Percentiles rank a stretch among this genome's conserved stretches.
These are phyloP conservation scores for Arctium lappa DNA, from an alignment of 129 eudicot species.

Conservation along the genomic window DNA sequence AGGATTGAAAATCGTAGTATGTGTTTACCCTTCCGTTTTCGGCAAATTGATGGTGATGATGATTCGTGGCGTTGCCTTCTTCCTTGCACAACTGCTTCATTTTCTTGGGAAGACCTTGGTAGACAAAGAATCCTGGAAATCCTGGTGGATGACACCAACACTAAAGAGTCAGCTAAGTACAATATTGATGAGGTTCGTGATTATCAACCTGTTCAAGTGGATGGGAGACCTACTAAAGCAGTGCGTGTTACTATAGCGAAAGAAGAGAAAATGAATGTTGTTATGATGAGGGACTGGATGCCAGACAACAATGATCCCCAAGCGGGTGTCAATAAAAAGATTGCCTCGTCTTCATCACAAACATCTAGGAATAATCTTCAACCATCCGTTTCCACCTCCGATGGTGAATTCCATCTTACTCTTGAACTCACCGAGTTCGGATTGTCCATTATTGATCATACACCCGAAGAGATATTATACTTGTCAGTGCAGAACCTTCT, in stretches of 20 bases:
- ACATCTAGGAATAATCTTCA: conserved; percentile 38
- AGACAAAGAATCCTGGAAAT: conserved; percentile 71
- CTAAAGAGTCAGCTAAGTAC: conserved; percentile 50
- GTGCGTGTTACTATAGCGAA: conserved; percentile 60
- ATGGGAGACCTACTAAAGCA: conserved; percentile 63
- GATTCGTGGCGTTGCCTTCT: conserved; percentile 79
- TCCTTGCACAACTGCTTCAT: conserved; percentile 79
- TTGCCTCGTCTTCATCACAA: conserved; percentile 35
- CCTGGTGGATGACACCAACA: conserved; percentile 57
- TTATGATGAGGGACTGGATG: conserved; percentile 82
- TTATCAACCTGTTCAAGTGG: conserved; percentile 56
- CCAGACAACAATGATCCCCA: conserved; percentile 45
- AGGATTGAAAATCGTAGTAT: conserved; percentile 95
- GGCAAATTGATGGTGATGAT: conserved; percentile 78
- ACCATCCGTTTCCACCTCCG: conserved; percentile 34
- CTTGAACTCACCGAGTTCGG: conserved; percentile 91
- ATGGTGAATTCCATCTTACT: conserved; percentile 78
- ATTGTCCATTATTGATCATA: conserved; percentile 87
- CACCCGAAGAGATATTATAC: conserved; percentile 97
- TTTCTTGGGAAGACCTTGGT: conserved; percentile 97
- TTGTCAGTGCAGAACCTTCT: conserved; percentile 76
- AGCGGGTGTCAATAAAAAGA: conserved; percentile 15
- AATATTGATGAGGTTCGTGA: conserved; percentile 83
- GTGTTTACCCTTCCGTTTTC: conserved; percentile 69
- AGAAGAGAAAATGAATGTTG: conserved; percentile 85